phyloP scores from a whole-genome alignment of 2,329 filamentous ascomycete species.

The Sphaerulina populicola region DNA sequence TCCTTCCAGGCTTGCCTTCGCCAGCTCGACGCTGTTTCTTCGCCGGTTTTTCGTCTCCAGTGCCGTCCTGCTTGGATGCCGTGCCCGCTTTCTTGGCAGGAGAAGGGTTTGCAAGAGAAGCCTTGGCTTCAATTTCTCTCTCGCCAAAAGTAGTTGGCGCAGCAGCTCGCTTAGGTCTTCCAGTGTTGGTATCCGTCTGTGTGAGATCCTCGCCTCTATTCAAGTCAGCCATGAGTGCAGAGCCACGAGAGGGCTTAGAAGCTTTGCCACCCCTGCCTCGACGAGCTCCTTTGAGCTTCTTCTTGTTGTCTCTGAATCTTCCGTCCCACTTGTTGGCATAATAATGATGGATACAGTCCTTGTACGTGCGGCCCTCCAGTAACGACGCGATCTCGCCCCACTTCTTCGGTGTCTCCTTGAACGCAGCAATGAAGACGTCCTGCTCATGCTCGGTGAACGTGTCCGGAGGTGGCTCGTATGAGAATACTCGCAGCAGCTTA shows the following conservation, averaged over 20 bases:
- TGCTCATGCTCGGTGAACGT: slow-evolving; percentile 68
- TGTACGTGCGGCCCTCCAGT: slow-evolving; percentile 61
- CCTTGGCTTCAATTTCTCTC: slow-evolving; percentile 55
- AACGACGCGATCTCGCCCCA: slow-evolving; percentile 69
- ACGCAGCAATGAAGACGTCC: slow-evolving; percentile 62
- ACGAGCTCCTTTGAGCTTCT: slow-evolving; percentile 38
- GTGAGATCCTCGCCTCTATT: slow-evolving; percentile 38
- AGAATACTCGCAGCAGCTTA: slow-evolving; percentile 60
- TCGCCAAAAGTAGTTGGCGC: slow-evolving; percentile 69
- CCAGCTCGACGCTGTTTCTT: slow-evolving; percentile 29
- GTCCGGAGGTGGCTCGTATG: slow-evolving; percentile 62
- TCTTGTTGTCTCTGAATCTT: slow-evolving; percentile 68
- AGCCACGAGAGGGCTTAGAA: slow-evolving; percentile 40
- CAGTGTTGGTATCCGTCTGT: slow-evolving; percentile 39
- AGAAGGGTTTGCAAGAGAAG: slow-evolving; percentile 50
- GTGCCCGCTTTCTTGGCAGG: slow-evolving; percentile 33
- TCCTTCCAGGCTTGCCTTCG: slow-evolving; percentile 33
- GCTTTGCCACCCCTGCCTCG: slow-evolving; percentile 43
- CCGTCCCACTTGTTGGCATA: slow-evolving; percentile 69
- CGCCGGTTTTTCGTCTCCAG: slow-evolving; percentile 31
- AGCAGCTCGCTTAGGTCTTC: slow-evolving; percentile 45
- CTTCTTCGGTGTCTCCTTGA: slow-evolving; percentile 69
- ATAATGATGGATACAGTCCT: slow-evolving; percentile 77
- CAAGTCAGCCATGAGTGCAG: slow-evolving; percentile 55
- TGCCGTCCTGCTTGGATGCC: slow-evolving; percentile 23